These are phyloP conservation scores for Exophiala aquamarina DNA, from an alignment of 2,329 filamentous ascomycete species.

Conservation along the genomic window DNA sequence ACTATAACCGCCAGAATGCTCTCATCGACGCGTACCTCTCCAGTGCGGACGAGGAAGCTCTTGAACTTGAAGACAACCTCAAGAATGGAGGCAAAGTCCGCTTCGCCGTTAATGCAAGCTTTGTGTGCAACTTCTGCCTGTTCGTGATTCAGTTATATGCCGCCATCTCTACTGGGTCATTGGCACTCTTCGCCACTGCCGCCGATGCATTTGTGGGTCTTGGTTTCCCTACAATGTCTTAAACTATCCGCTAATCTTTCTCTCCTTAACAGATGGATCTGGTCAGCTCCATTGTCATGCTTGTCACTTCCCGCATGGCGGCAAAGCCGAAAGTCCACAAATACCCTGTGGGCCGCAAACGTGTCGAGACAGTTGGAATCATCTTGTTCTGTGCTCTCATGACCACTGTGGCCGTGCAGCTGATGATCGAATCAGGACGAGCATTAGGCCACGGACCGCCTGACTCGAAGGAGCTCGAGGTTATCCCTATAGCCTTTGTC, in stretches of 20 bases:
- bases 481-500: slow-evolving; percentile 58
- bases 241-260: no score
- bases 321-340: slow-evolving; percentile 41
- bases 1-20: slow-evolving; percentile 42
- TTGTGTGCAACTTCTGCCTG: slow-evolving; percentile 53
- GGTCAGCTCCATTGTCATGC: slow-evolving; percentile 63
- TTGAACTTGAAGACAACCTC: slow-evolving; percentile 51
- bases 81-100: slow-evolving; percentile 54
- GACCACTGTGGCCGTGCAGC: slow-evolving; percentile 64
- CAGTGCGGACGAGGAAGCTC: slow-evolving; percentile 56
- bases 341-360: slow-evolving; percentile 52
- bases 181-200: slow-evolving; percentile 65
- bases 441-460: slow-evolving; percentile 47
- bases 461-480: slow-evolving; percentile 47
- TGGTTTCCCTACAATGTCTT: slow-evolving; percentile 11
- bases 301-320: slow-evolving; percentile 61
- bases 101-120: slow-evolving; percentile 55
- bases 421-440: slow-evolving; percentile 61
- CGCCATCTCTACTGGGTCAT: slow-evolving; percentile 58
- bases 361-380: slow-evolving; percentile 65
- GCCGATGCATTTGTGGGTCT: slow-evolving; percentile 60
- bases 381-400: slow-evolving; percentile 67
- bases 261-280: slow-evolving; percentile 55
- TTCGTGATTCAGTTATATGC: slow-evolving; percentile 62
- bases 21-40: slow-evolving; percentile 52